Percentiles rank a stretch among this genome's conserved stretches.
Evolutionary conservation across 306 rosid genomes (phyloP).

Genomic region (Lathyrus oleraceus): DNA sequence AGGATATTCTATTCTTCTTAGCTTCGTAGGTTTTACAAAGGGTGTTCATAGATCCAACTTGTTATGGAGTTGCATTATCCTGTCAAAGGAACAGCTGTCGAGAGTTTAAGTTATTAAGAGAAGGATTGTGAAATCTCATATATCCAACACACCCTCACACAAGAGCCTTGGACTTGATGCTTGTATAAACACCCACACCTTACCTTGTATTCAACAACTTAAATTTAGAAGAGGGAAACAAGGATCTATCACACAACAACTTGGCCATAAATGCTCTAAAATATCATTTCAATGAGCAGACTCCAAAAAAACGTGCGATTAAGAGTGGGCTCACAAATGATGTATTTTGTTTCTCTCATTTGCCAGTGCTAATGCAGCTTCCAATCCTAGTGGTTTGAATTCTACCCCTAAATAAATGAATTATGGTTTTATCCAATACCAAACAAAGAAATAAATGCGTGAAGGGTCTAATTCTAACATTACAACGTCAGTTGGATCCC

Average conservation of each 20-base stretch:
- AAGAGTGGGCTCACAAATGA: background rate
- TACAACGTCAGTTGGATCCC: background rate
- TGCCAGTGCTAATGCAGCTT: background rate
- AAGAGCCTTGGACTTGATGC: conserved; percentile 1
- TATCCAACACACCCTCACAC: background rate
- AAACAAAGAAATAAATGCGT: background rate
- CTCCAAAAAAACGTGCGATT: background rate
- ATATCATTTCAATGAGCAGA: conserved; percentile 4
- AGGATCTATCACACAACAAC: background rate
- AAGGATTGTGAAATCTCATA: conserved; percentile 11
- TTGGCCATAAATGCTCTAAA: background rate
- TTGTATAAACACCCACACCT: background rate
- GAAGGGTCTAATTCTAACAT: background rate
- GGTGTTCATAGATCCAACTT: background rate
- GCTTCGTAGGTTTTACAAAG: background rate
- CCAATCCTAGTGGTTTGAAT: background rate
- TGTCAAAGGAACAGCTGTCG: background rate
- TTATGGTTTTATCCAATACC: conserved; percentile 9
- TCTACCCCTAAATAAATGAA: background rate
- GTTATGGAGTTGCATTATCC: conserved; percentile 2
- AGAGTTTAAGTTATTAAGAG: conserved; percentile 13
- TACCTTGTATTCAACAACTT: background rate
- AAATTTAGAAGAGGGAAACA: background rate
- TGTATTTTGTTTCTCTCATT: conserved; percentile 1
- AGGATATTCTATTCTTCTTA: background rate